Base-by-base conservation (phyloP, 192 early-diverging fungal species). In the Coemansia sp. region DNA sequence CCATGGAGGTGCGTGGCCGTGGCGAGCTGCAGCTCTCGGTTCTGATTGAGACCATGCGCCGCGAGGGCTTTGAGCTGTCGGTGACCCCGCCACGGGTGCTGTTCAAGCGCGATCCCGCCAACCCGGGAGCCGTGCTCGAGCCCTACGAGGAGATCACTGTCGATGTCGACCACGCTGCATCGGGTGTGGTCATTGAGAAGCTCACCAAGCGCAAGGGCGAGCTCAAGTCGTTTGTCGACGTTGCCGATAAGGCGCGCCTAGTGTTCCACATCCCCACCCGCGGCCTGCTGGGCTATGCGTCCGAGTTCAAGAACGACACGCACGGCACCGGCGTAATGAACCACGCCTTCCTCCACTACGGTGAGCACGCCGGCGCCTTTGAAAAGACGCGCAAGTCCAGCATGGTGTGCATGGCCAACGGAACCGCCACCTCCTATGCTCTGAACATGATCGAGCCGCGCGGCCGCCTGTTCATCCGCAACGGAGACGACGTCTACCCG, bases 251-350 rank as follows among this genome's bases (percentile, higher is more conserved):
- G 64, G 84, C 89, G 12, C 67, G 87, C 29, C 51, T 91, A 40
- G 67, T 91, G 1, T 89, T 91, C 70, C 78, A 84, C 45, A 81
- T 87, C 45, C 89, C 89, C 1, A 89, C 89, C 1, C 80, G 89
- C 27, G 89, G 89, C 10, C 67, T 91, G 51, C 64, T 91, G 1
- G 89, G 89, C 21, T 91, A 88, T 41, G 77, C 86, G 37, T 83
- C 89, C 30, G 89, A 91, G 67, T 91, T 91, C 64, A 89, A 89
- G 69, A 88, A 87, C 73, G 87, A 89, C 55, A 91, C 89, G 3
- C 85, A 83, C 47, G 89, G 89, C 2, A 81, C 86, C 21, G 89
- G 89, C 11, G 82, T 82, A 14, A 59, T 91, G 73, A 91, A 89
- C 75, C 82, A 87, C 54, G 80, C 85, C 18, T 80, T 91, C 44